Percentiles rank a stretch among this genome's conserved stretches.
Evolutionary conservation across 768 basidiomycete species (phyloP).

Genomic region (Lactarius hatsudake): DNA sequence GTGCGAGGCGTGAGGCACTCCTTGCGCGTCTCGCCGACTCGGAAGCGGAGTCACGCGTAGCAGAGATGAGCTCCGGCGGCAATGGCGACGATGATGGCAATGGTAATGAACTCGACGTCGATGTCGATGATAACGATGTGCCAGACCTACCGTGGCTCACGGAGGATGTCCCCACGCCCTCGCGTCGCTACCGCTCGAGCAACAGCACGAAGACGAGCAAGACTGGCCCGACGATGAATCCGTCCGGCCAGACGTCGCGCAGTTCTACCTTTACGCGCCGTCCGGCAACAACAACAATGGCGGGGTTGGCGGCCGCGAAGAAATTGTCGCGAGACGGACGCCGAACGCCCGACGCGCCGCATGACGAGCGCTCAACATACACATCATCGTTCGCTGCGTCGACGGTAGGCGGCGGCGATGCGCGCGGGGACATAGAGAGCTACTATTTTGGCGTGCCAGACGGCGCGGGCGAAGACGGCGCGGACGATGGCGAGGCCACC

Average conservation of each 20-base stretch:
- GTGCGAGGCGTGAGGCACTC: slow-evolving; percentile 2
- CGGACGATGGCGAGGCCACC: background rate
- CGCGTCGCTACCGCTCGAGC: background rate
- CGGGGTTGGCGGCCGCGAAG: too few relatives aligned
- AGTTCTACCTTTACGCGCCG: slow-evolving; percentile 20
- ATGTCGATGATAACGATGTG: background rate
- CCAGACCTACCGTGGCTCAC: background rate
- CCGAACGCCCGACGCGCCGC: slow-evolving; percentile 9
- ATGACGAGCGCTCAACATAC: slow-evolving; percentile 24
- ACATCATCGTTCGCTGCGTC: slow-evolving; percentile 6
- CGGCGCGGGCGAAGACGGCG: background rate
- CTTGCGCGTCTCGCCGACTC: background rate
- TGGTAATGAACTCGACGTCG: background rate
- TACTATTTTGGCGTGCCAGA: slow-evolving; percentile 10
- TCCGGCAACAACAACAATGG: background rate
- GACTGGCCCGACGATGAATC: slow-evolving; percentile 22
- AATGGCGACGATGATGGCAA: background rate
- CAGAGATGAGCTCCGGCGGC: background rate
- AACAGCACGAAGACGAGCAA: background rate
- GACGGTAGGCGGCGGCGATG: background rate
- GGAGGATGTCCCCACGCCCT: background rate
- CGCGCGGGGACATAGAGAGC: slow-evolving; percentile 6
- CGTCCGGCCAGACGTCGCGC: slow-evolving; percentile 23
- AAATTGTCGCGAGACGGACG: background rate
- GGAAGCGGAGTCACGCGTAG: background rate